Base-by-base conservation (phyloP, 2,329 filamentous ascomycete species). In the Xylaria sp. region DNA sequence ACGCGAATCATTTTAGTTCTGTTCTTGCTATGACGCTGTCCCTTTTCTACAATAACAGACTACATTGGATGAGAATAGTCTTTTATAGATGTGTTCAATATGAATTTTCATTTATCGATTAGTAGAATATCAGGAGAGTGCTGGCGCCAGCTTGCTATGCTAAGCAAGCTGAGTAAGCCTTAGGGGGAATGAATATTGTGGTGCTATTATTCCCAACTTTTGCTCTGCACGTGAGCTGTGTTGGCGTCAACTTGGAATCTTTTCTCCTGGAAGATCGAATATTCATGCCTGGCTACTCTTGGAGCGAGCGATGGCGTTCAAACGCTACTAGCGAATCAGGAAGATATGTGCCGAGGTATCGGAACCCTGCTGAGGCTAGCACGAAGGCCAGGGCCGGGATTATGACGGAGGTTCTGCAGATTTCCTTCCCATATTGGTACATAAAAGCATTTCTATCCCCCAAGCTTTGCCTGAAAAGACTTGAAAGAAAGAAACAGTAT, bases 141-240 rank as follows among this genome's bases (percentile, higher is more conserved):
- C 62, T 68, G 59, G 60, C 62, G 65, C 66, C 63, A 68, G 62
- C 59, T 28, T 20, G 17, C 40, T 54, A 51, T 67, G 63, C 51
- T 65, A 59, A 62, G 65, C 44, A 13, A 42, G 61, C 26, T 65
- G 51, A 58, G 44, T 67, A 51, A 68, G 66, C 62, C 15, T 10
- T 6, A 53, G 13, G 23, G 26, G 40, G 28, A 23, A 23, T 23
- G 23, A 2, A 44, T 31, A 33, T 31, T 36, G 13, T 59, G 20
- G 33, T 31, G 17, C 7, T 46, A 11, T 11, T 36, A 53, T 63
- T 67, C n/a, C 49, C 51, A 46, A 17, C 6, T 36, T 42, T 33
- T 13, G 23, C 26, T 44, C 20, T 23, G n/a, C n/a, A 63, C 17
- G 17, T 33, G n/a, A 46, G 38, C 38, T 15, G 17, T 33, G 26